Evolutionary conservation across 495 filamentous ascomycete species (phyloP), one percentile per base, ranked within the genome.

Genomic region (Podospora sp.): DNA sequence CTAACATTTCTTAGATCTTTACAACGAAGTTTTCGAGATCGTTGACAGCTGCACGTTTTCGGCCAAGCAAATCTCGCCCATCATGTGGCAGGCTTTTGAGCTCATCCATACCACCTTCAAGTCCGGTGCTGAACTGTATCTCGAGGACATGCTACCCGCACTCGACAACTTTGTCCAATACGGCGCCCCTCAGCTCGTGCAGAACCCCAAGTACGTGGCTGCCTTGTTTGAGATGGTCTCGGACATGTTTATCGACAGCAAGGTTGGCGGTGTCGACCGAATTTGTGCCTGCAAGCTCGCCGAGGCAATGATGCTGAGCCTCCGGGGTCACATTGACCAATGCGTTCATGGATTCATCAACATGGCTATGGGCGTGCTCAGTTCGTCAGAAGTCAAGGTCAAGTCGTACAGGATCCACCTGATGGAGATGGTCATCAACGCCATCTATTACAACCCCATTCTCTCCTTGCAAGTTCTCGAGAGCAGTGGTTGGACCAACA

Each of bases 11-110:
- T 25, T 67, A 88, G 91, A 99, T 79, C 81, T 99, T 1, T 98
- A 96, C 78, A 98, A 97, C 74, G 95, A 99, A 73, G 87, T 97
- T 14, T 99, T 99, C 73, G 95, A 99, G 78, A 99, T 99, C 72
- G 96, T 99, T 71, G 95, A 99, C 76, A 96, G 92, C 83, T 99
- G 96, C 81, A 99, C 96, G n/a, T 99, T 98, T 75, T 90, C 95
- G 18, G 93, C 95, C 40, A 99, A 98, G 81, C 85, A 86, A 40
- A 97, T 99, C 67, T 97, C 95, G 4, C 88, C 91, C 24, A 96
- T 90, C 35, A 99, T 99, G 95, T 99, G 95, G 95, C 88, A 93
- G 74, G 93, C 96, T 2, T 99, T 99, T 71, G 93, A 94, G 78
- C 88, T 98, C 29, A 95, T 99, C 66, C 96, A 98, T 77, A 86